Conservation (phyloP, 257 asterid species). For the Penstemon davidsonii region DNA sequence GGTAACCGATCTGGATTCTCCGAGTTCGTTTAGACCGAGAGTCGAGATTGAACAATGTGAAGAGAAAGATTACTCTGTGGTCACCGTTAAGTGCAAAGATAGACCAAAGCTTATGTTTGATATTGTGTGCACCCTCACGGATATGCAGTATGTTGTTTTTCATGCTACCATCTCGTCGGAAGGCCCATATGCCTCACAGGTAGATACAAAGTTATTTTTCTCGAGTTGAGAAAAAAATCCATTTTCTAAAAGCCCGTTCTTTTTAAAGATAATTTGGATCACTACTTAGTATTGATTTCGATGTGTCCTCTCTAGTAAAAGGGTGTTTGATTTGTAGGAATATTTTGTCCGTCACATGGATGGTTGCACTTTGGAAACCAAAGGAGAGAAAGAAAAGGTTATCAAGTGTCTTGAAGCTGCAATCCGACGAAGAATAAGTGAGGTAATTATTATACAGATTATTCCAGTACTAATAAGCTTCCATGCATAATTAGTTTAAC, state of each 20-base stretch:
- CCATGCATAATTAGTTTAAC: too few relatives aligned
- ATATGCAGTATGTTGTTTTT: slow-evolving; percentile 86
- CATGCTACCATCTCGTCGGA: slow-evolving; percentile 87
- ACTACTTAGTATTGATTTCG: not conserved
- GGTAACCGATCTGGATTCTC: slow-evolving; percentile 35
- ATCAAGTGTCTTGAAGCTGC: slow-evolving; percentile 97
- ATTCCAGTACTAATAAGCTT: not conserved
- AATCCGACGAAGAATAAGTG: slow-evolving; percentile 78
- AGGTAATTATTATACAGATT: slow-evolving; percentile 45
- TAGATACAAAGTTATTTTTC: slow-evolving; percentile 23
- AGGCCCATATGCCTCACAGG: slow-evolving; percentile 91
- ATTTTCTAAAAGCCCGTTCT: too few relatives aligned
- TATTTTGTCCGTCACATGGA: slow-evolving; percentile 85
- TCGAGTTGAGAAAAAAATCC: not conserved
- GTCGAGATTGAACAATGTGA: slow-evolving; percentile 70
- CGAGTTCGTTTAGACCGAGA: slow-evolving; percentile 45
- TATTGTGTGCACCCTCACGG: slow-evolving; percentile 95
- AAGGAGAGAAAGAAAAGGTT: slow-evolving; percentile 76
- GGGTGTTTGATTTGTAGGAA: slow-evolving; percentile 48
- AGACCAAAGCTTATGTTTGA: slow-evolving; percentile 95
- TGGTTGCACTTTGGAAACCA: slow-evolving; percentile 68
- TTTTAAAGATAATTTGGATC: not conserved
- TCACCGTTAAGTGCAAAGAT: slow-evolving; percentile 84
- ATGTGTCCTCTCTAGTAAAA: not conserved
- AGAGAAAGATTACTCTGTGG: slow-evolving; percentile 90